These are phyloP conservation scores for Babesia caballi DNA, from an alignment of 169 alveolate genomes.

Conservation along the genomic window DNA sequence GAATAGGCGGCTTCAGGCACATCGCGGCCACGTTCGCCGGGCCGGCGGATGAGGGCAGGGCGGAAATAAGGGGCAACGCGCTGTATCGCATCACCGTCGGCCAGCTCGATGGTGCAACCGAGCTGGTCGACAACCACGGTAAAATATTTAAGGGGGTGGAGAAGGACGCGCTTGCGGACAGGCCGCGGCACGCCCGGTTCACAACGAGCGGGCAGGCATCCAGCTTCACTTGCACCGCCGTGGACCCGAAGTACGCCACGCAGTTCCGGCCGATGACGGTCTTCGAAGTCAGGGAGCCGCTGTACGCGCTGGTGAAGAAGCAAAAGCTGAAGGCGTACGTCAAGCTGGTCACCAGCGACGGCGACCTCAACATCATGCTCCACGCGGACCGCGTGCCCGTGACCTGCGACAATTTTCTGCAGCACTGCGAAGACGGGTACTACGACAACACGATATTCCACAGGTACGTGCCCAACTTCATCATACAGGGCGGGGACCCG, in stretches of 20 bases:
- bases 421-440: conserved; percentile 78
- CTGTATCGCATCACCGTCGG: conserved; percentile 23
- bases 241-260: conserved; percentile 40
- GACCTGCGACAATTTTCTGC: conserved; percentile 73
- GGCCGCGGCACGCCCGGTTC: conserved; percentile 56
- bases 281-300: conserved; percentile 60
- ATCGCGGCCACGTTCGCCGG: conserved; percentile 23
- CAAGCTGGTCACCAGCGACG: conserved; percentile 64
- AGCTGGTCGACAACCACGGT: conserved; percentile 39
- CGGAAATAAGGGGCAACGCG: conserved; percentile 29
- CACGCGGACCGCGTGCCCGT: conserved; percentile 66
- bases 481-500: conserved; percentile 97
- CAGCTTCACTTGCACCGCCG: conserved; percentile 67
- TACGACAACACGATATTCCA: conserved; percentile 88
- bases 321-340: conserved; percentile 65
- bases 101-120: conserved; percentile 19
- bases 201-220: conserved; percentile 63
- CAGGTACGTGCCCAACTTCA: conserved; percentile 88
- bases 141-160: conserved; percentile 18
- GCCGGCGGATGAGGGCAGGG: neutral
- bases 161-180: neutral
- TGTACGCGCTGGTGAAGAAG: conserved; percentile 60
- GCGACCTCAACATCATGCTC: conserved; percentile 61
- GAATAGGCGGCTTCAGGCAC: conserved; percentile 45
- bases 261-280: conserved; percentile 62